Evolutionary conservation across 2,329 filamentous ascomycete species (phyloP).

Genomic region (Talaromyces islandicus): DNA sequence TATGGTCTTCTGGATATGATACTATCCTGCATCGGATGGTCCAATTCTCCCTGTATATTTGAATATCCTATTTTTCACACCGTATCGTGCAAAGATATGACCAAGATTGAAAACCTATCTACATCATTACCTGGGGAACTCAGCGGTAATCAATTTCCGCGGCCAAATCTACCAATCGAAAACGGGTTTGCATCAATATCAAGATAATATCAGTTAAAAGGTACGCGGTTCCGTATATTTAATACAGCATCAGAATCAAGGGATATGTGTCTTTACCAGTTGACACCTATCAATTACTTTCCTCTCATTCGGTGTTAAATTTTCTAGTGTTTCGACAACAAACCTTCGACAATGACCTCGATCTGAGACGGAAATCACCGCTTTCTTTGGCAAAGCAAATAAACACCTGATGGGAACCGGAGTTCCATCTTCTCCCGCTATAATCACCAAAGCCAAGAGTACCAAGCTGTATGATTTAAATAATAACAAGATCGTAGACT

Average conservation of each 20-base stretch:
- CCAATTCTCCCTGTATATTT: neutral
- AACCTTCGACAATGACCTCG: too few species aligned
- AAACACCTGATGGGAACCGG: constrained; percentile 36
- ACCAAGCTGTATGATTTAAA: constrained; percentile 41
- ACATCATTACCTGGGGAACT: neutral
- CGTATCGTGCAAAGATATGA: neutral
- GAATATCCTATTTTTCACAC: neutral
- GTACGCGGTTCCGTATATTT: neutral
- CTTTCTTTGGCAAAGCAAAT: constrained; percentile 31
- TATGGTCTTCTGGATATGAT: constrained; percentile 38
- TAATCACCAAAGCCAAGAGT: constrained; percentile 44
- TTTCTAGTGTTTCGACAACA: too few species aligned
- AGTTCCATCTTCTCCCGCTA: constrained; percentile 24
- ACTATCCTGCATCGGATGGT: constrained; percentile 8
- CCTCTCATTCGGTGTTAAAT: too few species aligned
- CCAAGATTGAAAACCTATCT: too few species aligned
- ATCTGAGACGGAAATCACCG: constrained; percentile 5
- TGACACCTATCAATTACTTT: too few species aligned
- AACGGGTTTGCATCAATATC: neutral
- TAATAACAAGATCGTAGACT: constrained; percentile 48
- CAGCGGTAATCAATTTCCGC: neutral
- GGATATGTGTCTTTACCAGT: too few species aligned
- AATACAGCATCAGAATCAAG: too few species aligned
- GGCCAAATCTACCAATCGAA: neutral
- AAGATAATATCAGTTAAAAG: neutral